Percentiles rank a stretch among this genome's conserved stretches.
Conservation (phyloP, 2,329 filamentous ascomycete genomes). For the Podosphaera xanthii region DNA sequence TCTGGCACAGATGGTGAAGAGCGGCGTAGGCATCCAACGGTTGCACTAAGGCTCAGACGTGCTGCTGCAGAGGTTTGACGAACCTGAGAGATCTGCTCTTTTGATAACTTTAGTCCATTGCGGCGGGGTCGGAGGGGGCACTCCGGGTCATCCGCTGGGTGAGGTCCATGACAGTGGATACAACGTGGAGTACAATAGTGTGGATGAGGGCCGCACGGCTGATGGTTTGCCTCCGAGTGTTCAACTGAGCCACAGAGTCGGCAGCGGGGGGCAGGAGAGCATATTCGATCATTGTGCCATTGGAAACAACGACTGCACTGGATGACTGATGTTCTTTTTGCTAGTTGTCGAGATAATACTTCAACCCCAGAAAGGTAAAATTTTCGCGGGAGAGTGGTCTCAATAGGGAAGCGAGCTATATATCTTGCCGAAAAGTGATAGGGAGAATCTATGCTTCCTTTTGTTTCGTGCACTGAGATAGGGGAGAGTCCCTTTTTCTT, state of each 20-base stretch:
- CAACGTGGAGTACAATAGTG: neutral
- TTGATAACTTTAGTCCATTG: neutral
- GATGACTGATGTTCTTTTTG: neutral
- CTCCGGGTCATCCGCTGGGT: neutral
- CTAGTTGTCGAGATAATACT: neutral
- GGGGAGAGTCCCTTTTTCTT: neutral
- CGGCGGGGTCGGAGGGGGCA: neutral
- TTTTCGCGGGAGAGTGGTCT: neutral
- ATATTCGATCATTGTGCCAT: neutral
- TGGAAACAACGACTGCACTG: neutral
- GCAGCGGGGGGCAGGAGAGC: neutral
- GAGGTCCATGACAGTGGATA: constrained; percentile 1
- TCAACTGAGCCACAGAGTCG: neutral
- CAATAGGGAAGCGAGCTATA: neutral
- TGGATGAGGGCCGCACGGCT: neutral
- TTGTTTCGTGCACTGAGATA: neutral
- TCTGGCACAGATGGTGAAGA: neutral
- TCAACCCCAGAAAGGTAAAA: neutral
- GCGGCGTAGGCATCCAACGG: neutral
- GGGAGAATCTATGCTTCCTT: neutral
- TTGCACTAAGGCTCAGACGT: neutral
- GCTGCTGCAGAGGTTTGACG: neutral
- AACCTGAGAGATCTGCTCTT: neutral
- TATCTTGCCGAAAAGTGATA: neutral
- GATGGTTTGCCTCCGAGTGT: neutral